A percentile compares a stretch with the other conserved stretches of the same genome.
Evolutionary conservation across 1,139 yeast genomes (phyloP).

Genomic region (Suhomyces bokatorum): DNA sequence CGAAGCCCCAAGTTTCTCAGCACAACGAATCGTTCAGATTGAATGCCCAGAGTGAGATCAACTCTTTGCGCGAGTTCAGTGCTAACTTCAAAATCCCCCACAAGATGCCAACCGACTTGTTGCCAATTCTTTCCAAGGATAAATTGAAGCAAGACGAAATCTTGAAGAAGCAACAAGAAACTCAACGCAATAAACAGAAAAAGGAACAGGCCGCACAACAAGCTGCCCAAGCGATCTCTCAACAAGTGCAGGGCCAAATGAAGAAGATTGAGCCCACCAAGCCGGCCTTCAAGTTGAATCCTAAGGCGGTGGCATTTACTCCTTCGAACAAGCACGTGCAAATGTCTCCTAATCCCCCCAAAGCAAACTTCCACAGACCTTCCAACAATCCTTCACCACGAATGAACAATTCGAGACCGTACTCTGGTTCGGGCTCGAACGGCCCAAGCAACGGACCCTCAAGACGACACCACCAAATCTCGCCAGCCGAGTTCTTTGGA

Average conservation of each 20-base stretch:
- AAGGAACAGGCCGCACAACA: slow-evolving; percentile 18
- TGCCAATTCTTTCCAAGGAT: slow-evolving; percentile 74
- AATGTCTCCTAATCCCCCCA: slow-evolving; percentile 35
- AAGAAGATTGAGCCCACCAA: slow-evolving; percentile 58
- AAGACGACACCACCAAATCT: slow-evolving; percentile 43
- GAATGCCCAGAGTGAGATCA: slow-evolving; percentile 66
- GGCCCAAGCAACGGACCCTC: slow-evolving; percentile 18
- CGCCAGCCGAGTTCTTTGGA: slow-evolving; percentile 53
- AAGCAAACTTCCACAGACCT: slow-evolving; percentile 26
- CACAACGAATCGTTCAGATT: slow-evolving; percentile 46
- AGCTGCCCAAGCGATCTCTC: slow-evolving; percentile 4
- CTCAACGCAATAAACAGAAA: slow-evolving; percentile 17
- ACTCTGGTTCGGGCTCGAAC: slow-evolving; percentile 18
- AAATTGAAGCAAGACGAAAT: slow-evolving; percentile 65
- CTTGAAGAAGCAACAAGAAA: slow-evolving; percentile 34
- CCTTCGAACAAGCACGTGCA: slow-evolving; percentile 44
- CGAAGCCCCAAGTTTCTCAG: slow-evolving; percentile 32
- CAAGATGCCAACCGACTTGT: slow-evolving; percentile 71
- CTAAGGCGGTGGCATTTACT: slow-evolving; percentile 70
- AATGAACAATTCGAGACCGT: slow-evolving; percentile 35
- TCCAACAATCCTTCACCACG: slow-evolving; percentile 40
- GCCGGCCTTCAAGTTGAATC: slow-evolving; percentile 62
- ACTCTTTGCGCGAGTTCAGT: slow-evolving; percentile 80
- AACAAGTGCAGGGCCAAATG: slow-evolving; percentile 17
- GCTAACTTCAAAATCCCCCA: slow-evolving; percentile 79